Evolutionary conservation across 129 eudicot species (phyloP).

Genomic region (Scalesia atractyloides): DNA sequence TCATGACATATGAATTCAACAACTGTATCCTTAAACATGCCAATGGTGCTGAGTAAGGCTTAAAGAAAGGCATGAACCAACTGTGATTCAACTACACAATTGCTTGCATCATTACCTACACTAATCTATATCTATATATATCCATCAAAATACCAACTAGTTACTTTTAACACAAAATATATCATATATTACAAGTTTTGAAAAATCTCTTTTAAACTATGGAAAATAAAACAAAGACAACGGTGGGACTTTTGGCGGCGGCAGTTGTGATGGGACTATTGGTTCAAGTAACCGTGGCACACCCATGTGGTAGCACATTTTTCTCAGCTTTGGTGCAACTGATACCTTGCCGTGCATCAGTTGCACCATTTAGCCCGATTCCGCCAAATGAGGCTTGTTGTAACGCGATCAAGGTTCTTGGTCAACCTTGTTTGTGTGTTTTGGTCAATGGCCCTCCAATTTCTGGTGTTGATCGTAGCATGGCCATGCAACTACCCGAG

Average conservation of each 20-base stretch:
- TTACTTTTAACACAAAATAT: conserved; percentile 3
- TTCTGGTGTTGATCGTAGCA: conserved; percentile 91
- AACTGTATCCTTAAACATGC: conserved; percentile 41
- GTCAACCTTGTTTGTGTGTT: conserved; percentile 94
- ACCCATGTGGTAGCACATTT: conserved; percentile 79
- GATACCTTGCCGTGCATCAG: conserved; percentile 90
- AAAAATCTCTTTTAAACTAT: conserved; percentile 20
- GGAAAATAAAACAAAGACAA: conserved; percentile 36
- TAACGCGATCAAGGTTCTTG: conserved; percentile 71
- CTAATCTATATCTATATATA: conserved; percentile 34
- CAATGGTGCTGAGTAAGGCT: conserved; percentile 29
- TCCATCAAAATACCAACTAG: background rate
- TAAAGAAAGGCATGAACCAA: conserved; percentile 37
- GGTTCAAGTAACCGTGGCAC: conserved; percentile 48
- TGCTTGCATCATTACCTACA: conserved; percentile 21
- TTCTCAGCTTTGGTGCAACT: conserved; percentile 91
- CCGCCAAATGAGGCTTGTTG: conserved; percentile 93
- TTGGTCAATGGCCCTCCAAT: conserved; percentile 95
- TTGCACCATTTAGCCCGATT: conserved; percentile 78
- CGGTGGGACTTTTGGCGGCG: conserved; percentile 10
- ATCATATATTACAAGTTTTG: conserved; percentile 9
- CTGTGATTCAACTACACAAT: conserved; percentile 39
- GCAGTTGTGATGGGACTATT: conserved; percentile 30
- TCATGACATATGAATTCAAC: conserved; percentile 32
- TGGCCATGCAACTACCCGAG: conserved; percentile 94